Conservation (phyloP, 345 rosid species). For the Murraya koenigii region DNA sequence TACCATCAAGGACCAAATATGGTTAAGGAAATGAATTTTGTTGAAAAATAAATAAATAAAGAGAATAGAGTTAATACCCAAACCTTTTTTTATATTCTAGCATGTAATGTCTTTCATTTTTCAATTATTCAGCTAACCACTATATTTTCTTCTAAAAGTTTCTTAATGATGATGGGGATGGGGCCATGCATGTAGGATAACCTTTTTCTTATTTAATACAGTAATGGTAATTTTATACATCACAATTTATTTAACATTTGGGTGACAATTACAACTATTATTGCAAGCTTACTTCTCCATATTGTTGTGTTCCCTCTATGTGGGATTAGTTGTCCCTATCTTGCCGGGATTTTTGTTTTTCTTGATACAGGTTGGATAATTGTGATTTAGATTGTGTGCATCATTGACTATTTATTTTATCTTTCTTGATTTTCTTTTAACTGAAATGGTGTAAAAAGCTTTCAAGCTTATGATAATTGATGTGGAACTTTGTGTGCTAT, state of each 20-base stretch:
- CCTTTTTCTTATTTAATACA: slow-evolving; percentile 5
- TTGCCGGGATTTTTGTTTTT: not conserved
- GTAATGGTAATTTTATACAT: not conserved
- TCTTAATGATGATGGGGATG: not conserved
- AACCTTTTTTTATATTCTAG: not conserved
- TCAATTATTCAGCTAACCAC: slow-evolving; percentile 5
- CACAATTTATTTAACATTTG: not conserved
- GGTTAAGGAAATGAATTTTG: not conserved
- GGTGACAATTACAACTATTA: slow-evolving; percentile 7
- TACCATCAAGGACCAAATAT: not conserved
- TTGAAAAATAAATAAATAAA: too few relatives aligned
- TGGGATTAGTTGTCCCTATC: slow-evolving; percentile 2
- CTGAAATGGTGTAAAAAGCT: not conserved
- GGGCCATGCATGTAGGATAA: not conserved
- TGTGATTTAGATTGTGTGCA: not conserved
- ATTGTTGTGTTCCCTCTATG: not conserved
- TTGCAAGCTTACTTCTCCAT: not conserved
- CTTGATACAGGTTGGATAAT: slow-evolving; percentile 1
- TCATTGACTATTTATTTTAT: not conserved
- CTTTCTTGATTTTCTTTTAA: not conserved
- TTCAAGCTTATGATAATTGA: not conserved
- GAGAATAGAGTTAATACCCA: not conserved
- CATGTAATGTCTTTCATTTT: not conserved
- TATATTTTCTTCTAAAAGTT: not conserved
- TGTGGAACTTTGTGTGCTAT: not conserved